phyloP scores from a whole-genome alignment of 257 asterid species.

The Rubia yunnanensis region DNA sequence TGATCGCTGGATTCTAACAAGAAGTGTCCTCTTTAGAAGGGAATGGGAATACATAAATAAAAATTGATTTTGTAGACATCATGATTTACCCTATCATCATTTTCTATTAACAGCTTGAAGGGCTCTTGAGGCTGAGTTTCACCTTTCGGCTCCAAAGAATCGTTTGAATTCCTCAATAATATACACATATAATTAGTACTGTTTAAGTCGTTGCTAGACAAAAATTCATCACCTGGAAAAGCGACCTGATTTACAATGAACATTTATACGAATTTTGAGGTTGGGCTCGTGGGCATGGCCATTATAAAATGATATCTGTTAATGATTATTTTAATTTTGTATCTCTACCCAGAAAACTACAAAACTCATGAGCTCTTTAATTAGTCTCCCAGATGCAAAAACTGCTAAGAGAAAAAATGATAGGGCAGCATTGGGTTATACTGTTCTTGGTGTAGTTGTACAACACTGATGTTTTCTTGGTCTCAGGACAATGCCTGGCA shows the following conservation, averaged over 20 bases:
- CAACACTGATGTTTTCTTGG: slow-evolving; percentile 8
- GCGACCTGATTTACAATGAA: background rate
- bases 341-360: background rate
- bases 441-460: background rate
- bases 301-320: background rate
- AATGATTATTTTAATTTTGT: background rate
- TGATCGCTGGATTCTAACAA: background rate
- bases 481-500: slow-evolving; percentile 20
- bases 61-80: too few relatives aligned
- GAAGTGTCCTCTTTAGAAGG: too few relatives aligned
- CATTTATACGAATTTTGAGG: background rate
- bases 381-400: background rate
- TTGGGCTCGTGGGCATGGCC: background rate
- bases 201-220: background rate
- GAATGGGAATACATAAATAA: too few relatives aligned
- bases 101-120: too few relatives aligned
- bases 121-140: too few relatives aligned
- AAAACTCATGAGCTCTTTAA: background rate
- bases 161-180: too few relatives aligned
- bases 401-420: background rate
- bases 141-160: too few relatives aligned
- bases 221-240: background rate
- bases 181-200: background rate
- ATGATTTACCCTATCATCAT: too few relatives aligned
- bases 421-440: background rate